Percentiles rank a stretch among this genome's conserved stretches.
These are phyloP conservation scores for Meira nashicola DNA, from an alignment of 1,284 basidiomycete species.

Conservation along the genomic window DNA sequence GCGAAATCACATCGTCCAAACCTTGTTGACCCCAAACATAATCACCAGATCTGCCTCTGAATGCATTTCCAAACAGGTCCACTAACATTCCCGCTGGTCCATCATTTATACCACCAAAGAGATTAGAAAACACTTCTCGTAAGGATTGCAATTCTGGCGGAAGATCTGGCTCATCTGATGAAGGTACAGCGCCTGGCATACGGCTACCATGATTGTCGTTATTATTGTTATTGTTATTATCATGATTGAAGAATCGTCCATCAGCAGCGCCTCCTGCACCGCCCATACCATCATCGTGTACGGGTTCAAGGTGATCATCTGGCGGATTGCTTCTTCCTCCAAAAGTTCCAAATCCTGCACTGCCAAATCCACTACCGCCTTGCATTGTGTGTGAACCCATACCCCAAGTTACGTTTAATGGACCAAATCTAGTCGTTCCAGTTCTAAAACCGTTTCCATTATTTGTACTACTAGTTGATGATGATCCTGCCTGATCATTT, in stretches of 20 bases:
- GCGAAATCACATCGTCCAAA: constrained; percentile 43
- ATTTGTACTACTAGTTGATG: not conserved
- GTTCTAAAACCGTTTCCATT: not conserved
- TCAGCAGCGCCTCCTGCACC: constrained; percentile 39
- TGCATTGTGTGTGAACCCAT: constrained; percentile 1
- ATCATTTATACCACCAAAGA: constrained; percentile 30
- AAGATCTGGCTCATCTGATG: constrained; percentile 9
- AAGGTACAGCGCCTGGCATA: too few relatives aligned
- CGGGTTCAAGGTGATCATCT: constrained; percentile 1
- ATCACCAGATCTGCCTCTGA: constrained; percentile 32
- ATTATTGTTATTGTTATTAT: constrained; percentile 18
- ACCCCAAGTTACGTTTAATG: constrained; percentile 5
- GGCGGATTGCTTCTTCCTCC: not conserved
- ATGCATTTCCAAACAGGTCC: constrained; percentile 28
- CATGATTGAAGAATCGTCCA: constrained; percentile 40
- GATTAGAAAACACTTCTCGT: constrained; percentile 31
- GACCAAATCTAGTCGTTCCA: not conserved
- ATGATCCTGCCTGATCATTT: too few relatives aligned
- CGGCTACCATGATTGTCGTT: not conserved
- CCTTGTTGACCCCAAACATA: constrained; percentile 40
- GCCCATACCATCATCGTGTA: constrained; percentile 42
- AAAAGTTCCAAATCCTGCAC: not conserved
- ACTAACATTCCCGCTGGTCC: constrained; percentile 22
- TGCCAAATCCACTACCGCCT: not conserved
- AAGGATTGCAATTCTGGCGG: constrained; percentile 34